Percentiles rank a stretch among this genome's conserved stretches.
Evolutionary conservation across 2,329 filamentous ascomycete species (phyloP).

Genomic region (Colletotrichum falcatum): DNA sequence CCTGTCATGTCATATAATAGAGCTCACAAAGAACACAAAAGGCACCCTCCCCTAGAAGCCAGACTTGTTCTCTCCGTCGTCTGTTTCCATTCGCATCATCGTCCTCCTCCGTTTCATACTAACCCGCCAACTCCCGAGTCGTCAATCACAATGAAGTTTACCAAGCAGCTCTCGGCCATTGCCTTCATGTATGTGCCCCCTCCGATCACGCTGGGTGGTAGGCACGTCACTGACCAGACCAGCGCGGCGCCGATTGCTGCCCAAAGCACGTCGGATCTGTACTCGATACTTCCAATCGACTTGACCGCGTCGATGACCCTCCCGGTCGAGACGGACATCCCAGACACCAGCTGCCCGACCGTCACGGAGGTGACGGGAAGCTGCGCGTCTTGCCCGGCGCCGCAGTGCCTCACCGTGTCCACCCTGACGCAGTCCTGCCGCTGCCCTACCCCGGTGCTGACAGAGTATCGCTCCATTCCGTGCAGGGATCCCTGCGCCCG

Average conservation of each 20-base stretch:
- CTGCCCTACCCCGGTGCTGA: conserved; percentile 48
- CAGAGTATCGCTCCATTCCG: conserved; percentile 46
- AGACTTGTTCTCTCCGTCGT: background rate
- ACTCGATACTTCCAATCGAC: conserved; percentile 5
- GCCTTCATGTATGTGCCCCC: background rate
- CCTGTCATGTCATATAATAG: background rate
- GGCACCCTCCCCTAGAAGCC: background rate
- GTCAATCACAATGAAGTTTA: background rate
- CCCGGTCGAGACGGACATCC: background rate
- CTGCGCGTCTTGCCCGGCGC: conserved; percentile 51
- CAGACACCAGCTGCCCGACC: conserved; percentile 47
- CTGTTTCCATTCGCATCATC: background rate
- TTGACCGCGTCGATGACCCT: background rate
- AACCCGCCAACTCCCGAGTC: background rate
- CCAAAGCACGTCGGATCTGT: conserved; percentile 9
- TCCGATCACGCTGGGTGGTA: background rate
- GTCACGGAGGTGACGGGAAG: conserved; percentile 47
- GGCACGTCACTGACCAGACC: background rate
- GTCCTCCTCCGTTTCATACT: background rate
- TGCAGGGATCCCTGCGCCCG: conserved; percentile 48
- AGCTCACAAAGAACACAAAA: conserved; percentile 2
- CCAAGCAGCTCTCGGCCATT: background rate
- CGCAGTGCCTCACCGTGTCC: conserved; percentile 47
- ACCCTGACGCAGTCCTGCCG: conserved; percentile 50
- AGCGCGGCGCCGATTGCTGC: conserved; percentile 22